Base-by-base conservation (phyloP, 139 green algal species). In the Haematococcus sp. region DNA sequence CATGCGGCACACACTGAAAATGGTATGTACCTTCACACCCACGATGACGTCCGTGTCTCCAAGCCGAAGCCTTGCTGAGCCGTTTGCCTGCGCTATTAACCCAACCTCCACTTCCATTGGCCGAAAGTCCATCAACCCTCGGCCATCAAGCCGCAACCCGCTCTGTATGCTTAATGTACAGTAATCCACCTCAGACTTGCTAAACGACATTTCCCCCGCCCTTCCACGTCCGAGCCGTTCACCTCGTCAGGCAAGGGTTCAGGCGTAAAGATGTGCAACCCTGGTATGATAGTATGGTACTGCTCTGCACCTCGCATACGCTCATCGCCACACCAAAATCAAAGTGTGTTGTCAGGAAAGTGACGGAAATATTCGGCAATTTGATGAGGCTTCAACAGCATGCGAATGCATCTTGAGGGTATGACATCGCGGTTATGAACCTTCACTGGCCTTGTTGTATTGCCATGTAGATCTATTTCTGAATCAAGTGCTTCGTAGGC, bases 31-130 rank as follows among this genome's bases (percentile, higher is more conserved):
- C 91, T 95, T 96, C 16, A 97, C 88, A 27, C 75, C 90, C 7
- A 91, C 88, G 32, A 97, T 70, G 4, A 97, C 88, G 54, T 97
- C 91, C 2, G 92, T 97, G 19, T 68, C 63, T 11, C 92, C 92
- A 15, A 97, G 33, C 15, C 68, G 76, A 7, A 96, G 61, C 0
- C 91, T 63, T 13, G 91, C 83, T 13, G 92, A 97, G 17, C 92
- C 92, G 1, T 73, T 90, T 23, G 92, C 89, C 72, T 97, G 91
- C 28, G 84, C 81, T 19, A 97, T 83, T 5, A 92, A 71, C 3
- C 84, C 90, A 9, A 89, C 44, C 64, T 95, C 74, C 5, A 97
- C 27, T 44, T 87, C 81, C 7, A 91, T 33, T 0, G 81, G 79
- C 7, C 92, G 73, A 56, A 86, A 89, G 27, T 93, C 84, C 1